These are phyloP conservation scores for Pichia sp. DNA, from an alignment of 1,139 yeast species.

Conservation along the genomic window DNA sequence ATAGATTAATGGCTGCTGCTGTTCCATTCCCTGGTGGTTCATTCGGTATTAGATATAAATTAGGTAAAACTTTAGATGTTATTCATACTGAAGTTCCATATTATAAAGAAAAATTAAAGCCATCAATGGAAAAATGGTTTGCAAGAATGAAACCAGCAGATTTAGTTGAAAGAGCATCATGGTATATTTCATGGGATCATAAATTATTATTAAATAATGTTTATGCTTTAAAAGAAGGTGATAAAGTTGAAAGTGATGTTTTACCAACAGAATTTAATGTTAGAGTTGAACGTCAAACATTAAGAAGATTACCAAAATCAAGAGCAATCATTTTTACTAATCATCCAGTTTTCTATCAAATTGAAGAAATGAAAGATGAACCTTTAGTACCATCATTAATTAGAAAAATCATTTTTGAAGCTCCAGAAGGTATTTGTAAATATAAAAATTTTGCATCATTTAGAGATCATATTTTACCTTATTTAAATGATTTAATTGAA, in stretches of 20 bases:
- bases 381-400: constrained; percentile 64
- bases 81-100: constrained; percentile 72
- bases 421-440: constrained; percentile 56
- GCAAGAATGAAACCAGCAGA: constrained; percentile 50
- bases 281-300: constrained; percentile 51
- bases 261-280: constrained; percentile 40
- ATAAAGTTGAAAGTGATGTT: constrained; percentile 32
- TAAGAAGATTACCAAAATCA: constrained; percentile 46
- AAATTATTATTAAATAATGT: constrained; percentile 50
- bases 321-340: constrained; percentile 49
- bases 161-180: constrained; percentile 69
- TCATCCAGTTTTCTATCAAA: constrained; percentile 63
- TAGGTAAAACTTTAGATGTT: constrained; percentile 55
- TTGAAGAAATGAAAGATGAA: constrained; percentile 75
- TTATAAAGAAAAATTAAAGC: constrained; percentile 56
- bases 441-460: constrained; percentile 55
- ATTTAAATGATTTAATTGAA: constrained; percentile 49
- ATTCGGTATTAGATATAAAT: constrained; percentile 51
- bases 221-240: constrained; percentile 41
- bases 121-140: constrained; percentile 74
- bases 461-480: constrained; percentile 53
- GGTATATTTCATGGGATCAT: constrained; percentile 71
- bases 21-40: constrained; percentile 79
- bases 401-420: constrained; percentile 57
- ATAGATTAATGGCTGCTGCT: constrained; percentile 65